phyloP scores from a whole-genome alignment of 768 basidiomycete genomes.

The Russula compacta region DNA sequence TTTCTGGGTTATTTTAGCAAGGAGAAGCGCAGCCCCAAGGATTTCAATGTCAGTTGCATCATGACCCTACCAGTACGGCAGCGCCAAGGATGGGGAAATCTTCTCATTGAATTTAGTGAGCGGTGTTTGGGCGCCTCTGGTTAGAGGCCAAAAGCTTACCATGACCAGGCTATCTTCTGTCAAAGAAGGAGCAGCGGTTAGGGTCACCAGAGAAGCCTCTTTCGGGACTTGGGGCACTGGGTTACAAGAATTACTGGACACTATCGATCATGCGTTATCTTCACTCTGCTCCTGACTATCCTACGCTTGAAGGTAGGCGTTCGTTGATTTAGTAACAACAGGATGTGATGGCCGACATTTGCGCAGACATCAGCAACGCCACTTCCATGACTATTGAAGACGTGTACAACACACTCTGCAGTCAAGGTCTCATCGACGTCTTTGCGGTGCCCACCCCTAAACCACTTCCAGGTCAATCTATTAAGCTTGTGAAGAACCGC shows the following conservation, averaged over 20 bases:
- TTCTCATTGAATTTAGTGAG: conserved; percentile 97
- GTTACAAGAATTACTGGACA: conserved; percentile 96
- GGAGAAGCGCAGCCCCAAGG: conserved; percentile 93
- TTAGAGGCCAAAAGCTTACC: background rate
- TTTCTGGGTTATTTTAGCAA: conserved; percentile 99
- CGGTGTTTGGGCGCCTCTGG: conserved; percentile 17
- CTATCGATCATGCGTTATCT: conserved; percentile 77
- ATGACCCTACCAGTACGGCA: conserved; percentile 97
- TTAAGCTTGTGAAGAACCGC: conserved; percentile 63
- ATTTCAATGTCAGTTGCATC: conserved; percentile 98
- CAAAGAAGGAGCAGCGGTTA: conserved; percentile 83
- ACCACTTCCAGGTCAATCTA: conserved; percentile 70
- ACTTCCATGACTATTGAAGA: conserved; percentile 93
- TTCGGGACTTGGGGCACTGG: conserved; percentile 82
- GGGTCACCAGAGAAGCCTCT: conserved; percentile 97
- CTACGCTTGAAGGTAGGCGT: conserved; percentile 64
- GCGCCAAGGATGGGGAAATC: conserved; percentile 92
- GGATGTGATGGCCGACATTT: conserved; percentile 16
- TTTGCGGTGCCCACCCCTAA: conserved; percentile 43
- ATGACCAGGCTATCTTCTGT: conserved; percentile 78
- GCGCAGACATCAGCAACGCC: conserved; percentile 66
- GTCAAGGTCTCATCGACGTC: conserved; percentile 65
- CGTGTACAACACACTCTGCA: conserved; percentile 60
- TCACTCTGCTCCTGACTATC: conserved; percentile 46
- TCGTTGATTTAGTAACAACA: conserved; percentile 17